Evolutionary conservation across 257 asterid species (phyloP).

Genomic region (Hygrophila difformis): DNA sequence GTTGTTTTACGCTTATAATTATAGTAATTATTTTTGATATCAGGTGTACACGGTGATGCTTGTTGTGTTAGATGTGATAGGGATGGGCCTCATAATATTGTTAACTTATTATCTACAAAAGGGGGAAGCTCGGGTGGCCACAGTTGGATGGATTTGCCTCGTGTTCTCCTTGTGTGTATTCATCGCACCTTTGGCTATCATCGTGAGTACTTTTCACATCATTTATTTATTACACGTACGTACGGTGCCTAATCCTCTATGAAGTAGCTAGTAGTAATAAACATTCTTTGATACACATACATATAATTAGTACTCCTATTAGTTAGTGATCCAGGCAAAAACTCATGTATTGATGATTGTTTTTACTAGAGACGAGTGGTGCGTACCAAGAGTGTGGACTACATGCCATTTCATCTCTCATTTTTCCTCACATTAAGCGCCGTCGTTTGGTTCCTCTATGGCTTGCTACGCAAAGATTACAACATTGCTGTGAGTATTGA

Average conservation of each 20-base stretch:
- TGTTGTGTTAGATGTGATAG: neutral
- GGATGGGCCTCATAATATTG: neutral
- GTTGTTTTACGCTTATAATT: too few relatives aligned
- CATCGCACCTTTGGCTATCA: neutral
- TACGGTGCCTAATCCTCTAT: too few relatives aligned
- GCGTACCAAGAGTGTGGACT: constrained; percentile 1
- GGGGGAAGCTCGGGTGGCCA: neutral
- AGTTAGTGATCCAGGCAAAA: too few relatives aligned
- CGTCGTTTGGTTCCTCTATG: neutral
- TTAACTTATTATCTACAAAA: neutral
- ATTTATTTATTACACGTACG: too few relatives aligned
- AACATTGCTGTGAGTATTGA: constrained; percentile 1
- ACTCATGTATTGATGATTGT: too few relatives aligned
- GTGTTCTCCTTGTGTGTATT: neutral
- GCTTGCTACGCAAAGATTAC: neutral
- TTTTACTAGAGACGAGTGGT: neutral
- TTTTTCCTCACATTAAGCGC: neutral
- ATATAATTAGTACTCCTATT: too few relatives aligned
- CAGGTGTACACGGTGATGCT: neutral
- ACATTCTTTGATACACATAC: too few relatives aligned
- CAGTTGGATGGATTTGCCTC: neutral
- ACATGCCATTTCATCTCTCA: neutral
- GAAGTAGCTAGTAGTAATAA: too few relatives aligned
- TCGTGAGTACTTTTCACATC: too few relatives aligned
- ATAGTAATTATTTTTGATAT: too few relatives aligned